Percentiles rank a stretch among this genome's conserved stretches.
Evolutionary conservation across 2,329 filamentous ascomycete species (phyloP).

Genomic region (Ceratocystis destructans): DNA sequence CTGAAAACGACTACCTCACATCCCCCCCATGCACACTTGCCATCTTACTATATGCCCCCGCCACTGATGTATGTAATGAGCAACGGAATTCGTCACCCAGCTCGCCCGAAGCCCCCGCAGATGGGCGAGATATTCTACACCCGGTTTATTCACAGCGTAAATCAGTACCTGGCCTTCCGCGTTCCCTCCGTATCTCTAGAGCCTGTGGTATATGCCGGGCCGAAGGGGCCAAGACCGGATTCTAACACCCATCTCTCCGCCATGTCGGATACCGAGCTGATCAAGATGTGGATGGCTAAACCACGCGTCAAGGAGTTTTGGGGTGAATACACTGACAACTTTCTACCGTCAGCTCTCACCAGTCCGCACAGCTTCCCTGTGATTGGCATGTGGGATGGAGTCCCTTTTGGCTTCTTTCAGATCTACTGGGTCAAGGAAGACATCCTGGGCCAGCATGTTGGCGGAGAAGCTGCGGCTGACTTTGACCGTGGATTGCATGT

Average conservation of each 20-base stretch:
- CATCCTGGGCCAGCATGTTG: slow-evolving; percentile 53
- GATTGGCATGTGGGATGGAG: slow-evolving; percentile 86
- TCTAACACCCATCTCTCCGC: slow-evolving; percentile 31
- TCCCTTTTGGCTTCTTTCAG: slow-evolving; percentile 95
- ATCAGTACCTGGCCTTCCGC: slow-evolving; percentile 78
- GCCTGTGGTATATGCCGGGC: slow-evolving; percentile 51
- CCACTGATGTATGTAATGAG: slow-evolving; percentile 71
- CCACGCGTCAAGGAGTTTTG: slow-evolving; percentile 75
- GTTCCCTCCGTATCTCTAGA: slow-evolving; percentile 57
- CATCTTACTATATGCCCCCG: slow-evolving; percentile 78
- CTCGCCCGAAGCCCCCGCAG: slow-evolving; percentile 74
- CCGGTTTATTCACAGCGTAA: slow-evolving; percentile 67
- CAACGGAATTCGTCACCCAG: slow-evolving; percentile 66
- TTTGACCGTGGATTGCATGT: slow-evolving; percentile 85
- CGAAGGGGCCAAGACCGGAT: slow-evolving; percentile 29
- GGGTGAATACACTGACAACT: slow-evolving; percentile 53
- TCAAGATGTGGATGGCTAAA: slow-evolving; percentile 81
- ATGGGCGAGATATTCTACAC: slow-evolving; percentile 88
- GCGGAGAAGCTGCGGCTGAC: slow-evolving; percentile 48
- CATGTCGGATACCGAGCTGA: slow-evolving; percentile 42
- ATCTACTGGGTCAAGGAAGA: slow-evolving; percentile 98
- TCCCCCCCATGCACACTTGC: slow-evolving; percentile 67
- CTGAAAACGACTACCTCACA: slow-evolving; percentile 53
- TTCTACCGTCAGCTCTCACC: slow-evolving; percentile 51
- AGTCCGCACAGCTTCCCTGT: slow-evolving; percentile 72